Percentiles rank a stretch among this genome's conserved stretches.
phyloP scores from a whole-genome alignment of 352 stramenopile species.

The Phytopythium litorale region DNA sequence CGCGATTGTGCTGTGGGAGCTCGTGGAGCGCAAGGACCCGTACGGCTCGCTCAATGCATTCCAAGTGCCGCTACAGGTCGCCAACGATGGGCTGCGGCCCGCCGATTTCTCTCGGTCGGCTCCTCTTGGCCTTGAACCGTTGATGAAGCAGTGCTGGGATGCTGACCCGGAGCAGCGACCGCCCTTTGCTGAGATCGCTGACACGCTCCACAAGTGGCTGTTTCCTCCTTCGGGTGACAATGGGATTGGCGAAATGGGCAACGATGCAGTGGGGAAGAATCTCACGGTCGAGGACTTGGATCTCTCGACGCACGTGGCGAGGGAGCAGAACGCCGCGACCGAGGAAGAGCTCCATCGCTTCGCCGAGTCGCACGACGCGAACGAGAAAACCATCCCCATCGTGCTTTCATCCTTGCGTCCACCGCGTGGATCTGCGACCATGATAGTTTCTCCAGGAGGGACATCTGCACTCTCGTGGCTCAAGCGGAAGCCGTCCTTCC shows the following conservation, averaged over 20 bases:
- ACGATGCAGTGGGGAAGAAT: slow-evolving; percentile 14
- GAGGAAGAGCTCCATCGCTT: slow-evolving; percentile 54
- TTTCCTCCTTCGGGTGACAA: not conserved
- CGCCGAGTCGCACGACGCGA: slow-evolving; percentile 54
- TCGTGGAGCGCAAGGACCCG: slow-evolving; percentile 67
- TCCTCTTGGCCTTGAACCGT: slow-evolving; percentile 52
- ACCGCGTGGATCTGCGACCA: not conserved
- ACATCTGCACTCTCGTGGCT: not conserved
- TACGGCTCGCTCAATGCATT: slow-evolving; percentile 76
- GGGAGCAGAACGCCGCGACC: slow-evolving; percentile 39
- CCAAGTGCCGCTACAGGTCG: slow-evolving; percentile 66
- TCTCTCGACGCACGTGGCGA: slow-evolving; percentile 48
- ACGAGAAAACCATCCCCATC: slow-evolving; percentile 62
- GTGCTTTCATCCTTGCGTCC: slow-evolving; percentile 31
- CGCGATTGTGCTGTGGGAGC: slow-evolving; percentile 69
- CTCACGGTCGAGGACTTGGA: slow-evolving; percentile 22
- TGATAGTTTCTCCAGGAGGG: not conserved
- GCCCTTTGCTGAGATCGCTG: slow-evolving; percentile 53
- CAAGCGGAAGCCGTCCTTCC: slow-evolving; percentile 4
- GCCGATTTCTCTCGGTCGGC: slow-evolving; percentile 39
- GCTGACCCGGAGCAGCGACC: slow-evolving; percentile 59
- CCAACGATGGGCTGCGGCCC: slow-evolving; percentile 63
- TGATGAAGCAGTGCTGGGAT: slow-evolving; percentile 81
- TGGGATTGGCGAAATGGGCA: slow-evolving; percentile 7
- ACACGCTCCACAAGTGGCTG: slow-evolving; percentile 61